Evolutionary conservation across 2,329 filamentous ascomycete species (phyloP), one percentile per base, ranked within the genome.

Genomic region (Mycosphaerella sp.): DNA sequence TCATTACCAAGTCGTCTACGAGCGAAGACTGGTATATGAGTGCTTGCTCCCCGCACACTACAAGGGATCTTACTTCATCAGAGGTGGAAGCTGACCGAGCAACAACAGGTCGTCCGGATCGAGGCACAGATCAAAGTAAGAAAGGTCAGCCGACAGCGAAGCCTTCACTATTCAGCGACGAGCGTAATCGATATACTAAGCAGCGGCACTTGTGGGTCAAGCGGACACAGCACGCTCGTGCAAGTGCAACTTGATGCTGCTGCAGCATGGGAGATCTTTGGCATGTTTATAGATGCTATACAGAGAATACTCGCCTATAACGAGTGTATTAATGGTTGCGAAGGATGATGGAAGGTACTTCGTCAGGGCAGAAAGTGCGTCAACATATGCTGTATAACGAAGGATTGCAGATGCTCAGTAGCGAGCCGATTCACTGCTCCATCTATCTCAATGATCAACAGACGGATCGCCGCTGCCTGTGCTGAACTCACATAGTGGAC

Each of bases 91-190:
- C 53, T 55, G 46, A 55, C 50, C 46, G 17, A 21, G 50, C 41
- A 25, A 47, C 41, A 32, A 47, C 42, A 55, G 53, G 53, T 56
- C 54, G 5, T 47, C 51, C 30, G 54, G 54, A 28, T 56, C 54
- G 14, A 50, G 44, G 35, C 40, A 54, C 43, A 41, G 39, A 42
- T 25, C 28, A 39, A 41, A 49, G 45, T 39, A 21, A 42, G 18
- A 25, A 32, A 9, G 17, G 16, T 21, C 12, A 13, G 28, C 13
- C 18, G 39, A 21, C 9, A 25, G 16, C 17, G 17, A 9, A 18
- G 14, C 4, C 9, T 39, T 9, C 34, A 36, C 9, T 39, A 14
- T 39, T 9, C 36, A 18, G 3, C 6, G 5, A 41, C 27, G 14
- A 40, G 13, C 25, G 30, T 13, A 0, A 48, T 12, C n/a, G 44